Percentiles rank a stretch among this genome's conserved stretches.
Evolutionary conservation across 192 early-diverging fungal genomes (phyloP).

Genomic region (Borealophlyctis nickersoniae): DNA sequence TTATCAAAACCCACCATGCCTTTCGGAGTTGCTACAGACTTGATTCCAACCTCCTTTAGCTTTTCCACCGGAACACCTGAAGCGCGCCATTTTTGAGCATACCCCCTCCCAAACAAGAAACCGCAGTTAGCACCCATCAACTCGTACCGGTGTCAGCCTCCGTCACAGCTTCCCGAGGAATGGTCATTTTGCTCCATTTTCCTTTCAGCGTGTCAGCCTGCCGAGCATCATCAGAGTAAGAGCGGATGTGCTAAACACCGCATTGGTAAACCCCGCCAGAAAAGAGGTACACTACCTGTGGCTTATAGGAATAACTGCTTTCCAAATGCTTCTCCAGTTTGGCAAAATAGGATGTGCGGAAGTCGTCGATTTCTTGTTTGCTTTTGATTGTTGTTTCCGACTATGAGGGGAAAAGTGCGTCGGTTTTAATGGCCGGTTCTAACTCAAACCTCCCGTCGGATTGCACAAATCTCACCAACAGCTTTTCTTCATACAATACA

Average conservation of each 20-base stretch:
- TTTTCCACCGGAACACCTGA: slow-evolving; percentile 60
- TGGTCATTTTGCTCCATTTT: slow-evolving; percentile 76
- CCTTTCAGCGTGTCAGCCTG: slow-evolving; percentile 62
- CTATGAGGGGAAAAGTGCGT: neutral
- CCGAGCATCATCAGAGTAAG: too few relatives aligned
- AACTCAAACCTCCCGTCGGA: too few relatives aligned
- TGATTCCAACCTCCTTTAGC: slow-evolving; percentile 68
- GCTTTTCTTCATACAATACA: slow-evolving; percentile 76
- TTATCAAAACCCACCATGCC: slow-evolving; percentile 66
- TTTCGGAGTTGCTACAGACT: slow-evolving; percentile 69
- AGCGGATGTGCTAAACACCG: too few relatives aligned
- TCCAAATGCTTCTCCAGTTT: slow-evolving; percentile 60
- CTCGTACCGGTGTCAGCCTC: slow-evolving; percentile 35
- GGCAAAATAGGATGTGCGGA: slow-evolving; percentile 59
- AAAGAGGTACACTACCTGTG: slow-evolving; percentile 25
- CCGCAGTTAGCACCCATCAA: neutral
- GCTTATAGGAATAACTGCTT: slow-evolving; percentile 56
- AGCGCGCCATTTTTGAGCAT: neutral
- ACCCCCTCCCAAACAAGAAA: neutral
- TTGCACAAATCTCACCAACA: slow-evolving; percentile 45
- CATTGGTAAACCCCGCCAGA: too few relatives aligned
- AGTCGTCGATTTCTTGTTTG: slow-evolving; percentile 43
- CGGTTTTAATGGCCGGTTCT: too few relatives aligned
- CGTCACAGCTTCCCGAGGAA: slow-evolving; percentile 56
- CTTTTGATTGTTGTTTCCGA: slow-evolving; percentile 16